A percentile compares a stretch with the other conserved stretches of the same genome.
Evolutionary conservation across 306 rosid genomes (phyloP).

Genomic region (Myrica gale): DNA sequence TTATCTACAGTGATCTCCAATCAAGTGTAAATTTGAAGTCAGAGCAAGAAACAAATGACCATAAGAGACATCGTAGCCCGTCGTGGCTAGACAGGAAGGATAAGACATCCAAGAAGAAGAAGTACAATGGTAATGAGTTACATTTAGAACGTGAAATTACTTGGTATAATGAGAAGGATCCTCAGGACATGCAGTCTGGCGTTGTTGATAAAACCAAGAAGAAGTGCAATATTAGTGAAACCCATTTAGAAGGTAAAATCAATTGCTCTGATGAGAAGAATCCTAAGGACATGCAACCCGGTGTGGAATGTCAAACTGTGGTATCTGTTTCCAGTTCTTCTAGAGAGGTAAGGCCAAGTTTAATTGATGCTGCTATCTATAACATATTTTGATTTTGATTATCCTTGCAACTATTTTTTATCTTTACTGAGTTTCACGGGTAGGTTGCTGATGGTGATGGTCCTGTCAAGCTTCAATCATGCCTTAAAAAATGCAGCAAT

Average conservation of each 20-base stretch:
- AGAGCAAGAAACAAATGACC: constrained; percentile 48
- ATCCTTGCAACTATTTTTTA: constrained; percentile 9
- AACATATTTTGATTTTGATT: constrained; percentile 13
- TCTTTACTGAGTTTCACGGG: constrained; percentile 27
- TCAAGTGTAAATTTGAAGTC: constrained; percentile 31
- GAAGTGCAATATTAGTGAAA: too few species aligned
- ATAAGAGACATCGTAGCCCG: constrained; percentile 40
- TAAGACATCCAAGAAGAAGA: constrained; percentile 41
- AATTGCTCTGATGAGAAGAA: too few species aligned
- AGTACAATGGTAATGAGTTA: constrained; percentile 29
- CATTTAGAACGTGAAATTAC: constrained; percentile 33
- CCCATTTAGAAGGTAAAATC: too few species aligned
- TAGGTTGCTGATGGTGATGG: constrained; percentile 47
- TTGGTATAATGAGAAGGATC: constrained; percentile 25
- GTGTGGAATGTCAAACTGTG: background rate
- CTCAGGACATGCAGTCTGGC: constrained; percentile 37
- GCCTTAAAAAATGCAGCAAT: constrained; percentile 61
- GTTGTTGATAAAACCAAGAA: constrained; percentile 29
- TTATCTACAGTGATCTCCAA: constrained; percentile 44
- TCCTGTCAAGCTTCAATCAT: constrained; percentile 35
- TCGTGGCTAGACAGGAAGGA: constrained; percentile 34
- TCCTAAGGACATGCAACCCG: too few species aligned
- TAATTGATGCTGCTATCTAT: constrained; percentile 14
- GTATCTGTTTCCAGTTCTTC: constrained; percentile 32
- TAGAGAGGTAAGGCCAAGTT: constrained; percentile 29